Evolutionary conservation across 495 filamentous ascomycete species (phyloP), one percentile per base, ranked within the genome.

Genomic region (Penicillium alfredii): DNA sequence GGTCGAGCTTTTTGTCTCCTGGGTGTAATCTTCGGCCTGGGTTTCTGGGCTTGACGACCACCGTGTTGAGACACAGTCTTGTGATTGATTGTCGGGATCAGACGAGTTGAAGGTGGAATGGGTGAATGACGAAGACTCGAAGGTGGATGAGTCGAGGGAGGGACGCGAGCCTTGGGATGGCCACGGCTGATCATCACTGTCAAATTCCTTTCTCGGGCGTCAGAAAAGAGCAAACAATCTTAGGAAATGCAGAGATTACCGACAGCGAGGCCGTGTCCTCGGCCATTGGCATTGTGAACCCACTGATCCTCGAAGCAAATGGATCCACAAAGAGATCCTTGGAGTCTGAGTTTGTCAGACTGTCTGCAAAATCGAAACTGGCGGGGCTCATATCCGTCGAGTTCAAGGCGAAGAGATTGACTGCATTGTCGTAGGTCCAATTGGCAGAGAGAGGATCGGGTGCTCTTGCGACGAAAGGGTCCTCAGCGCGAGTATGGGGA

Each of bases 111-210:
- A 34, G 24, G 23, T 32, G 14, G 38, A 31, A 5, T 43, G 42
- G 13, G 33, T 24, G n/a, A n/a, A 8, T 25, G 23, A 4, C 23
- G 3, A 8, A 8, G 23, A 0, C 20, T 51, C 54, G 21, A 44
- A 28, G 10, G 38, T 29, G 35, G 33, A 32, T 27, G 47, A 40
- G 39, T 54, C 40, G 26, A 55, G 23, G 8, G 57, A 54, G 10
- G 44, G 55, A 32, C 49, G 52, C 23, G 43, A 41, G 25, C 46
- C 53, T 3, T 44, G 51, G 6, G 60, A 55, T 4, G 48, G 53
- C 59, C 58, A 64, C 4, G 60, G 43, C 27, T 63, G 64, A 36
- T 68, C 64, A 39, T 68, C 64, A 47, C 64, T 68, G 42, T 68
- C 62, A 12, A 61, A 40, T 8, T 66, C 64, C 64, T 64, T 25